A percentile compares a stretch with the other conserved stretches of the same genome.
phyloP scores from a whole-genome alignment of 208 protist species.

The Trypanosoma platydactyli region DNA sequence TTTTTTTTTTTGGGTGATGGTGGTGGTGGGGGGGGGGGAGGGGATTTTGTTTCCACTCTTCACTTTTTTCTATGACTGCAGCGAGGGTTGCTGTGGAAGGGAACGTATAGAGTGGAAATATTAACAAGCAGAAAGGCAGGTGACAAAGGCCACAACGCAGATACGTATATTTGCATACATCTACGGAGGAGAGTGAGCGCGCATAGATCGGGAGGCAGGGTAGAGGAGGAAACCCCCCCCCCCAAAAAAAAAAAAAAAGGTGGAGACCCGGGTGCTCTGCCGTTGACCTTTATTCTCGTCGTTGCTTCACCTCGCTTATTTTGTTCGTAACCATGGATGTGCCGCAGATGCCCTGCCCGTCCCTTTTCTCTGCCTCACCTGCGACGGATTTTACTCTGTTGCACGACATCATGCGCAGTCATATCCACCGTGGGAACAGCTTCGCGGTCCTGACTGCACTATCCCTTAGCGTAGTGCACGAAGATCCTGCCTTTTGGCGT shows the following conservation, averaged over 20 bases:
- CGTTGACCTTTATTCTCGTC: slow-evolving; percentile 5
- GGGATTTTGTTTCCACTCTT: neutral
- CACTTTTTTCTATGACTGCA: neutral
- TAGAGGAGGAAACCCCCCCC: too few species aligned
- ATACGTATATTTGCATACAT: neutral
- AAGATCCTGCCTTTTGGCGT: slow-evolving; percentile 59
- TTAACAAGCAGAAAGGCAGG: too few species aligned
- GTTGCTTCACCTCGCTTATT: neutral
- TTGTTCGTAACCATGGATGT: neutral
- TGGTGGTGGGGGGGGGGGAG: neutral
- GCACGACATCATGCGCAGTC: slow-evolving; percentile 58
- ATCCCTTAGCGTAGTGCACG: slow-evolving; percentile 36
- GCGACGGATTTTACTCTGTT: slow-evolving; percentile 43
- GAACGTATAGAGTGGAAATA: neutral
- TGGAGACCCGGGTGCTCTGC: neutral
- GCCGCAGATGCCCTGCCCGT: slow-evolving; percentile 1
- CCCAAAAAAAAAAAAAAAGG: neutral
- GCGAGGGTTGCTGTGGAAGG: neutral
- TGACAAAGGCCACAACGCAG: too few species aligned
- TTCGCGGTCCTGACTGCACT: slow-evolving; percentile 47
- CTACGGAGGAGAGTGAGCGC: neutral
- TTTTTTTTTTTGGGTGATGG: too few species aligned
- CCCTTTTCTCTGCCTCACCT: slow-evolving; percentile 2
- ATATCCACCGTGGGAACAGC: slow-evolving; percentile 46
- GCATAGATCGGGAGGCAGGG: neutral